Evolutionary conservation across 345 rosid genomes (phyloP).

Genomic region (Durio zibethinus): DNA sequence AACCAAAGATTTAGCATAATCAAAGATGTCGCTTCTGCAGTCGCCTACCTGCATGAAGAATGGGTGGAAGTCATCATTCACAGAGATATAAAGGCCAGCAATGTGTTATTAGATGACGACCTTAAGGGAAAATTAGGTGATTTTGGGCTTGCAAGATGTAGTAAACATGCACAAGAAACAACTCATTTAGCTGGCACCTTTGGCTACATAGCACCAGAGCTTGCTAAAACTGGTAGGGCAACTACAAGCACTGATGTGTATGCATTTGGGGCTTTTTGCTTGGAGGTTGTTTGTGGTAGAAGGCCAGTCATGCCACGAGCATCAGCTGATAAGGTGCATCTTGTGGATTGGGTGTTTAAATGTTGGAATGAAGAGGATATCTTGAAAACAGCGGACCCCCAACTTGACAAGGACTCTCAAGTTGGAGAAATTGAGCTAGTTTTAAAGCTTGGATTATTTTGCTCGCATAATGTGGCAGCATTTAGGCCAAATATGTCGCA

Average conservation of each 20-base stretch:
- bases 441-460: conserved; percentile 44
- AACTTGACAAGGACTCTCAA: conserved; percentile 31
- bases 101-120: conserved; percentile 58
- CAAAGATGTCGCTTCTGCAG: conserved; percentile 55
- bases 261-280: conserved; percentile 54
- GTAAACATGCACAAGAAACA: conserved; percentile 47
- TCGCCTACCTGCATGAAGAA: conserved; percentile 54
- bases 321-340: conserved; percentile 17
- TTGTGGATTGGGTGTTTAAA: conserved; percentile 42
- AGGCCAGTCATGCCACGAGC: conserved; percentile 40
- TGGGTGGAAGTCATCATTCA: conserved; percentile 76
- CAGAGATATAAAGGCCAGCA: conserved; percentile 72
- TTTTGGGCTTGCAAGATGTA: conserved; percentile 68
- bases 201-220: conserved; percentile 70
- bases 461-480: conserved; percentile 36
- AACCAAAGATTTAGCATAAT: conserved; percentile 50
- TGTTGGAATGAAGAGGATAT: conserved; percentile 24
- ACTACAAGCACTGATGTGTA: conserved; percentile 61
- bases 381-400: conserved; percentile 45
- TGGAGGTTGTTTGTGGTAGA: conserved; percentile 57
- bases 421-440: conserved; percentile 45
- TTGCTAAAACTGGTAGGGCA: conserved; percentile 57
- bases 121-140: conserved; percentile 63
- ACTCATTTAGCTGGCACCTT: conserved; percentile 57
- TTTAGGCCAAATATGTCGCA: background rate